Evolutionary conservation across 106 monocot genomes (phyloP).

Genomic region (Triglochin maritima): DNA sequence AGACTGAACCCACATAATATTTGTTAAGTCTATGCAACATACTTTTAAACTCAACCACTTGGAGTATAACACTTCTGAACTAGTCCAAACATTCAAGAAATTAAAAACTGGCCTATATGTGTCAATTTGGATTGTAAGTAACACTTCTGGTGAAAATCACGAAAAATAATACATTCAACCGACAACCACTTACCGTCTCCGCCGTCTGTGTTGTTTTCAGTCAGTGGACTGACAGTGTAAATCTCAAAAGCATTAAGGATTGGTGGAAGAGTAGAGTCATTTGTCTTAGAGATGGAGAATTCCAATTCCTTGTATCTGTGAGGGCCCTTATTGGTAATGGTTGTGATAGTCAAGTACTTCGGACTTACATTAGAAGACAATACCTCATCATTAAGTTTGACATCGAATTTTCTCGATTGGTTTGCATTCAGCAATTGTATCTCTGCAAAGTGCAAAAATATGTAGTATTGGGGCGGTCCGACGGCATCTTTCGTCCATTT

Average conservation of each 20-base stretch:
- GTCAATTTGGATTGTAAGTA: too few relatives aligned
- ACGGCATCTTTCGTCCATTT: background rate
- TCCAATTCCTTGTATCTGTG: background rate
- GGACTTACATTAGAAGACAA: background rate
- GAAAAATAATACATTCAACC: background rate
- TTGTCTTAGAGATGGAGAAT: background rate
- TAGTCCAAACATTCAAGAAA: too few relatives aligned
- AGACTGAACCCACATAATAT: too few relatives aligned
- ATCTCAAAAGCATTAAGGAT: slow-evolving; percentile 3
- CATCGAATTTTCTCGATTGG: too few relatives aligned
- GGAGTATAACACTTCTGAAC: too few relatives aligned
- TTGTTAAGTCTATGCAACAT: too few relatives aligned
- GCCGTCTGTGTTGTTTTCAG: background rate
- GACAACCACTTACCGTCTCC: background rate
- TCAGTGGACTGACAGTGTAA: background rate
- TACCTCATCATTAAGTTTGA: too few relatives aligned
- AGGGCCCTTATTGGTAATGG: background rate
- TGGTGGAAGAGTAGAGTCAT: background rate
- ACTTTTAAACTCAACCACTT: too few relatives aligned
- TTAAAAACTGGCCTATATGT: too few relatives aligned
- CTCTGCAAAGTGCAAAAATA: too few relatives aligned
- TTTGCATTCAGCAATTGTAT: too few relatives aligned
- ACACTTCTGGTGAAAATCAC: background rate
- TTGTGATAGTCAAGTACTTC: background rate
- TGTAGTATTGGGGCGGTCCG: background rate